These are phyloP conservation scores for Vigna trinervia DNA, from an alignment of 306 rosid species.

Conservation along the genomic window DNA sequence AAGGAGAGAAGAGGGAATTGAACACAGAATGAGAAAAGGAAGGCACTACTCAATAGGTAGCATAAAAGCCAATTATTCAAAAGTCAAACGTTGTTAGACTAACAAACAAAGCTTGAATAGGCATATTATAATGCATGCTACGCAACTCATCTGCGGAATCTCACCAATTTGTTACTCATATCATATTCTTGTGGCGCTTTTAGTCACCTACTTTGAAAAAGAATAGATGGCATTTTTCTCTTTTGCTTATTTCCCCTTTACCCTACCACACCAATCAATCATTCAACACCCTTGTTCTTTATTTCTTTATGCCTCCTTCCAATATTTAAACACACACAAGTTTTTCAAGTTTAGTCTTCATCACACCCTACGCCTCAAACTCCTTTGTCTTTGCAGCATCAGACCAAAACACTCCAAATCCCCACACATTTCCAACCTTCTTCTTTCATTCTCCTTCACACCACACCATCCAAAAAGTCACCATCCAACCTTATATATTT, in stretches of 20 bases:
- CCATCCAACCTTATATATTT: slow-evolving; percentile 50
- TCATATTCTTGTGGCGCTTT: slow-evolving; percentile 46
- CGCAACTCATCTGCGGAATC: slow-evolving; percentile 39
- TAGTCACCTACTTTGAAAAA: slow-evolving; percentile 60
- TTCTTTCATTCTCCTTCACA: slow-evolving; percentile 48
- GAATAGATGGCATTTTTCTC: slow-evolving; percentile 45
- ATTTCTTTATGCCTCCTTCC: slow-evolving; percentile 20
- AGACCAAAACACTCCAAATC: not conserved
- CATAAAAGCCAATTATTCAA: slow-evolving; percentile 46
- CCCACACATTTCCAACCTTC: slow-evolving; percentile 46
- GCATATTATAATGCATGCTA: slow-evolving; percentile 33
- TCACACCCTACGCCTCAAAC: slow-evolving; percentile 37
- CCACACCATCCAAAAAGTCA: slow-evolving; percentile 60
- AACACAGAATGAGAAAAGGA: slow-evolving; percentile 34
- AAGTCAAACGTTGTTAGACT: slow-evolving; percentile 59
- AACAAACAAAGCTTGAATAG: slow-evolving; percentile 45
- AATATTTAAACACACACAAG: slow-evolving; percentile 33
- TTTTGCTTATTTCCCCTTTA: slow-evolving; percentile 42
- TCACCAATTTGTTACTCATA: slow-evolving; percentile 46
- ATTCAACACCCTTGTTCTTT: slow-evolving; percentile 40
- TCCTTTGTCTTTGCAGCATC: slow-evolving; percentile 43
- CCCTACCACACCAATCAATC: slow-evolving; percentile 55
- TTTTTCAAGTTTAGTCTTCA: slow-evolving; percentile 40
- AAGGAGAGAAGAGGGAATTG: not conserved
- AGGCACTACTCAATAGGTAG: slow-evolving; percentile 8